A percentile compares a stretch with the other conserved stretches of the same genome.
Evolutionary conservation across 2,329 filamentous ascomycete genomes (phyloP).

Genomic region (Elsinoe arachidis): DNA sequence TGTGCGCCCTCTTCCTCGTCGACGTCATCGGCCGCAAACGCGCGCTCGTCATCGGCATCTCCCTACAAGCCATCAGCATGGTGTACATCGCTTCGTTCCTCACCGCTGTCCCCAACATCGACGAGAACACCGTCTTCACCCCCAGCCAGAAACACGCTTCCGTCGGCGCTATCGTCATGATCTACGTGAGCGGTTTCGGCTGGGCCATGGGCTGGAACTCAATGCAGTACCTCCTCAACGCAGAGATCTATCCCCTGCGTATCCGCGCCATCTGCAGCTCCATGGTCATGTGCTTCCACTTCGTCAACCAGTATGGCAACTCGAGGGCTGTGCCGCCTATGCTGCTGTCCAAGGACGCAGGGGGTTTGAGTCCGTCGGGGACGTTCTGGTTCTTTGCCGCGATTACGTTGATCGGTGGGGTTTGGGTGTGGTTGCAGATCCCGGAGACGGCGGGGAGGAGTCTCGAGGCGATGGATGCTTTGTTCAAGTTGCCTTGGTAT

Average conservation of each 20-base stretch:
- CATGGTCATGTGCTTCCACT: constrained; percentile 66
- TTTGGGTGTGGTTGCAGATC: constrained; percentile 64
- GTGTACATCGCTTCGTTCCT: constrained; percentile 43
- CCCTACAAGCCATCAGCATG: constrained; percentile 40
- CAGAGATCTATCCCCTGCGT: constrained; percentile 64
- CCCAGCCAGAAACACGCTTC: constrained; percentile 45
- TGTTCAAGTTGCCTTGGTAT: constrained; percentile 67
- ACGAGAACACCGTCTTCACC: constrained; percentile 41
- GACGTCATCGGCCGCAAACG: constrained; percentile 67
- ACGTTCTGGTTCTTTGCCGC: constrained; percentile 68
- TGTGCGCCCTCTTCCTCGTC: constrained; percentile 67
- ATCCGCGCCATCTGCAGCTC: constrained; percentile 61
- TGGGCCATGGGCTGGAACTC: constrained; percentile 67
- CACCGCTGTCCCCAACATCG: constrained; percentile 48
- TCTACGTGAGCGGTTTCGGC: constrained; percentile 47
- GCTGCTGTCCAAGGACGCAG: constrained; percentile 43
- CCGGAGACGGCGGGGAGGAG: constrained; percentile 60
- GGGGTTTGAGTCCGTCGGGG: constrained; percentile 44
- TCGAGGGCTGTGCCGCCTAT: constrained; percentile 63
- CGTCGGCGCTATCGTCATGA: constrained; percentile 48
- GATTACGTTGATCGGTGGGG: constrained; percentile 56
- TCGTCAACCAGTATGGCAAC: constrained; percentile 66
- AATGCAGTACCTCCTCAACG: constrained; percentile 67
- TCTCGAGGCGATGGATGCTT: constrained; percentile 60
- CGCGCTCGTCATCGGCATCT: constrained; percentile 39